Conservation (phyloP, 2,329 filamentous ascomycete species). For the Ampelomyces quisqualis region DNA sequence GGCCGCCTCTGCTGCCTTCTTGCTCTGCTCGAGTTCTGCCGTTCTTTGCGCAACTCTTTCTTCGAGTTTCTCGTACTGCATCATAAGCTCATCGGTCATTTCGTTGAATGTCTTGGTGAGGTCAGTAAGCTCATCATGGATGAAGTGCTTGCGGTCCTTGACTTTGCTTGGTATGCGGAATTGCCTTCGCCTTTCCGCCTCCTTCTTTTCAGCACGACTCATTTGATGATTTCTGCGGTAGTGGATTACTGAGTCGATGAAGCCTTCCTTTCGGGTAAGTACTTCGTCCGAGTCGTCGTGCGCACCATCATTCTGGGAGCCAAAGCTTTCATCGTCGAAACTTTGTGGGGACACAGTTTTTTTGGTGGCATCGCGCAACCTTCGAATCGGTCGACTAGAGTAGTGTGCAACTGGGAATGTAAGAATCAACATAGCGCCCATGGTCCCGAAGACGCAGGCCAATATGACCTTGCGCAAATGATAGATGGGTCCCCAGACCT, state of each 20-base stretch:
- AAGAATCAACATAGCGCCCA: slow-evolving; percentile 69
- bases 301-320: slow-evolving; percentile 38
- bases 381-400: slow-evolving; percentile 75
- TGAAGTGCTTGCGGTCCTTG: slow-evolving; percentile 68
- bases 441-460: slow-evolving; percentile 81
- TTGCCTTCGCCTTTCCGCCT: slow-evolving; percentile 50
- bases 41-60: slow-evolving; percentile 82
- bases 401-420: slow-evolving; percentile 79
- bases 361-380: slow-evolving; percentile 72
- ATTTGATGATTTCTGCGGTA: slow-evolving; percentile 38
- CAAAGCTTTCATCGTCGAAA: slow-evolving; percentile 50
- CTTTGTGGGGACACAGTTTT: slow-evolving; percentile 69
- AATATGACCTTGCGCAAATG: slow-evolving; percentile 78
- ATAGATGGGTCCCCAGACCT: slow-evolving; percentile 74
- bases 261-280: slow-evolving; percentile 51
- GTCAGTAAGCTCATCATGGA: slow-evolving; percentile 84
- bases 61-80: slow-evolving; percentile 82
- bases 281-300: slow-evolving; percentile 52
- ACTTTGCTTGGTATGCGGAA: slow-evolving; percentile 89
- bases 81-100: slow-evolving; percentile 86
- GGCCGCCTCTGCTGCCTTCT: slow-evolving; percentile 88
- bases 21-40: slow-evolving; percentile 80
- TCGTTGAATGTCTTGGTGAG: slow-evolving; percentile 84
- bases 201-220: slow-evolving; percentile 39
- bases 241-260: slow-evolving; percentile 42